Evolutionary conservation across 2,329 filamentous ascomycete species (phyloP), one percentile per base, ranked within the genome.

Genomic region (Colletotrichum australisinense): DNA sequence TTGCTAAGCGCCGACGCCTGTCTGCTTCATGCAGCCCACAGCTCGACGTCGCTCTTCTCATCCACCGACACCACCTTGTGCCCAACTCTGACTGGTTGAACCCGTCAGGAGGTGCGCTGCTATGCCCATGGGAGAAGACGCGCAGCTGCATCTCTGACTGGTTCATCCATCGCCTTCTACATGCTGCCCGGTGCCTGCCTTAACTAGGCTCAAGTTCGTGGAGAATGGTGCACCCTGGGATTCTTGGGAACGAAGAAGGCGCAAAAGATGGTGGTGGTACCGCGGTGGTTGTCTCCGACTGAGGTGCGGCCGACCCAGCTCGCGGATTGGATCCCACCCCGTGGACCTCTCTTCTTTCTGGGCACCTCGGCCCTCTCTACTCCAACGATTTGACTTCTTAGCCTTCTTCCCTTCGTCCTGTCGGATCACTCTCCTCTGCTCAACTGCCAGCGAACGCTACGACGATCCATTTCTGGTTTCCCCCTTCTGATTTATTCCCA

Each of bases 1-100:
- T 79, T 80, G 79, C 83, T 90, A 90, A 90, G 88, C 88, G 88
- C 88, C 86, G 85, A 86, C 81, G 84, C 84, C 85, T 88, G 86
- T 86, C 84, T 80, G 78, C 79, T 82, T 80, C 82, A 84, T 87
- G 86, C 86, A 86, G 84, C 83, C 84, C 83, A 76, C 76, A 79
- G 63, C 68, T 72, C 53, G 69, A 74, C 58, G 68, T 80, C 74
- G 78, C 77, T 66, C 77, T 75, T 69, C 69, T 74, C 77, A 74
- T 73, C 78, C 77, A 75, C 79, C 77, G 78, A 76, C 78, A 78
- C 74, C 73, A 78, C 73, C 73, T 75, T 73, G 75, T 76, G 75
- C 72, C 68, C 76, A 56, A 63, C 55, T 80, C 73, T 76, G 76
- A 83, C 79, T 84, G 82, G 82, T 75, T 74, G 73, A 60, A 64